Evolutionary conservation across 371 early-diverging fungal species (phyloP).

Genomic region (Mortierella sp.): DNA sequence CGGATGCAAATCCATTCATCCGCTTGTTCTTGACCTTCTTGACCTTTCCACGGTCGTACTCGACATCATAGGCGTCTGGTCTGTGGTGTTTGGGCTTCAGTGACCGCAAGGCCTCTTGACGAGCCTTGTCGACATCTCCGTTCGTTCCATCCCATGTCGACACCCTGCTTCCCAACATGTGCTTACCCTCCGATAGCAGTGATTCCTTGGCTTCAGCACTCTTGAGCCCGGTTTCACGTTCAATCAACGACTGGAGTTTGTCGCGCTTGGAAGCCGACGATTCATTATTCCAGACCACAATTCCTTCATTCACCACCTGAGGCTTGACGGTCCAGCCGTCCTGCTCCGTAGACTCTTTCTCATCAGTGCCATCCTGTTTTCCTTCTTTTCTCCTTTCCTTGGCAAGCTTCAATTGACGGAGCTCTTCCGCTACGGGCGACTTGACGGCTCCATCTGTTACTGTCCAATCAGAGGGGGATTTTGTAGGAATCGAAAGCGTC

Average conservation of each 20-base stretch:
- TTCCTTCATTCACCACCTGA: conserved; percentile 53
- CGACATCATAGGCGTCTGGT: conserved; percentile 74
- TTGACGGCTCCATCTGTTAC: conserved; percentile 24
- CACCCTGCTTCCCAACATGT: conserved; percentile 48
- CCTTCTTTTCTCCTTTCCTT: conserved; percentile 33
- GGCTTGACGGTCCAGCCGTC: conserved; percentile 56
- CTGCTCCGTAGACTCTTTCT: conserved; percentile 41
- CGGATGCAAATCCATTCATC: conserved; percentile 19
- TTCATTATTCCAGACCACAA: conserved; percentile 64
- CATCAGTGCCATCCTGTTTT: conserved; percentile 17
- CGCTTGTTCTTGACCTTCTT: conserved; percentile 78
- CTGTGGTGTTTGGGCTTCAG: conserved; percentile 68
- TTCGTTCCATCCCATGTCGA: conserved; percentile 51
- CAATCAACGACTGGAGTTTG: conserved; percentile 63
- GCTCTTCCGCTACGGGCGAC: conserved; percentile 39
- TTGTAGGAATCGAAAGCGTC: conserved; percentile 18
- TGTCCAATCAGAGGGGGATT: conserved; percentile 33
- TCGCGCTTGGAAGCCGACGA: conserved; percentile 63
- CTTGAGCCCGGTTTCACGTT: conserved; percentile 58
- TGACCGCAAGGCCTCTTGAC: conserved; percentile 54
- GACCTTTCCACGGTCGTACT: conserved; percentile 82
- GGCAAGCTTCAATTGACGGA: conserved; percentile 18
- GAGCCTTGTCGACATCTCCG: conserved; percentile 43
- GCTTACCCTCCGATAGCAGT: conserved; percentile 49
- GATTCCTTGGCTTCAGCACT: conserved; percentile 59